phyloP scores from a whole-genome alignment of 306 rosid genomes.

The Lotus japonicus region DNA sequence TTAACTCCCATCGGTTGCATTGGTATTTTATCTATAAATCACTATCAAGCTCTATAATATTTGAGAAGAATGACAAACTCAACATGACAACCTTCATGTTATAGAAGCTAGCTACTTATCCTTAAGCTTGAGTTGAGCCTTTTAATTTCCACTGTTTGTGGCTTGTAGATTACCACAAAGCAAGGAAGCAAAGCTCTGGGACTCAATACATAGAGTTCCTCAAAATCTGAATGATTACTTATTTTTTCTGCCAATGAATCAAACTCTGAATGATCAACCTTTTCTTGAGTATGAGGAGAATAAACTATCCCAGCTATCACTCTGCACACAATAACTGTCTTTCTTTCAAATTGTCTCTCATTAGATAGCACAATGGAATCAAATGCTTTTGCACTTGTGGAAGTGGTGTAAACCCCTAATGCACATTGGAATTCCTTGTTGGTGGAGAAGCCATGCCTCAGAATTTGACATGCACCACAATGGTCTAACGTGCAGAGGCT shows the following conservation, averaged over 20 bases:
- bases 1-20: neutral
- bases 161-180: constrained; percentile 45
- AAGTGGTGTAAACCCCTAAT: constrained; percentile 30
- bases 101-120: neutral
- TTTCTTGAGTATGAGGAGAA: constrained; percentile 14
- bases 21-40: neutral
- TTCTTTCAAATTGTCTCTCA: constrained; percentile 20
- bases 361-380: constrained; percentile 18
- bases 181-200: constrained; percentile 57
- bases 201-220: constrained; percentile 37
- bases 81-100: neutral
- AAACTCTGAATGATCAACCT: constrained; percentile 16
- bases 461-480: constrained; percentile 52
- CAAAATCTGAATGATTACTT: constrained; percentile 24
- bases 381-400: constrained; percentile 44
- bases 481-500: constrained; percentile 29
- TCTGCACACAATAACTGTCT: constrained; percentile 49
- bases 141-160: neutral
- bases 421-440: constrained; percentile 22
- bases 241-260: constrained; percentile 38
- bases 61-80: neutral
- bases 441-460: constrained; percentile 41
- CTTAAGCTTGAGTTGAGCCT: constrained; percentile 2
- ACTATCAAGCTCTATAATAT: neutral
- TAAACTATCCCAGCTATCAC: constrained; percentile 57